phyloP scores from a whole-genome alignment of 768 basidiomycete genomes.

The Holtermanniella nyarrowii region DNA sequence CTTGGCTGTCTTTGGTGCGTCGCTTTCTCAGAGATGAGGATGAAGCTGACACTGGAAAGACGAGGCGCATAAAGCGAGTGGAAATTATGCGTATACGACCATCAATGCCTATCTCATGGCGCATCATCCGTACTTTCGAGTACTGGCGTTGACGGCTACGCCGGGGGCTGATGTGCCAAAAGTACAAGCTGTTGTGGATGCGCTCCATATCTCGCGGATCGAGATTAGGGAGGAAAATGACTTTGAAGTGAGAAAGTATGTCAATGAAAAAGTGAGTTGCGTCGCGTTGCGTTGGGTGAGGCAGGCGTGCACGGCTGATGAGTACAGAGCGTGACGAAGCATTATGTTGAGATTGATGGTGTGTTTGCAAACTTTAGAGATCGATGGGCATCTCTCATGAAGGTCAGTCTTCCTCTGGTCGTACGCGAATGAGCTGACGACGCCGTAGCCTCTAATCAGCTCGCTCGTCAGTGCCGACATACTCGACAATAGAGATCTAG shows the following conservation, averaged over 20 bases:
- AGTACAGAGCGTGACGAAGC: conserved; percentile 59
- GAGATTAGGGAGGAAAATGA: conserved; percentile 89
- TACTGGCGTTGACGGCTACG: conserved; percentile 89
- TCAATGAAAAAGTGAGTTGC: conserved; percentile 66
- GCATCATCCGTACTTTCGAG: conserved; percentile 84
- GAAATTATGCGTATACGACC: conserved; percentile 84
- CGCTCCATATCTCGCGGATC: conserved; percentile 84
- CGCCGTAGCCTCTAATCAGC: conserved; percentile 25
- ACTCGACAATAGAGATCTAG: conserved; percentile 36
- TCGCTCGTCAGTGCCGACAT: conserved; percentile 32
- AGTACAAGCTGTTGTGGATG: conserved; percentile 85
- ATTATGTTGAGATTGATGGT: conserved; percentile 63
- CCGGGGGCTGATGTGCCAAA: conserved; percentile 75
- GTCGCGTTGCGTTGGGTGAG: not conserved
- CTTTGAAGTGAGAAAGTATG: conserved; percentile 71
- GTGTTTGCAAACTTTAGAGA: conserved; percentile 58
- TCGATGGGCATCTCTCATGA: conserved; percentile 61
- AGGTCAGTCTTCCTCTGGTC: conserved; percentile 43
- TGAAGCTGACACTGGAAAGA: conserved; percentile 46
- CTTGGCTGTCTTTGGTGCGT: conserved; percentile 72
- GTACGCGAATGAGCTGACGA: not conserved
- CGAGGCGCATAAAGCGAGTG: conserved; percentile 89
- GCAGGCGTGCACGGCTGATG: not conserved
- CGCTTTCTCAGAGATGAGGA: not conserved
- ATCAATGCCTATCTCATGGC: conserved; percentile 83